Percentiles rank a stretch among this genome's conserved stretches.
Conservation (phyloP, 192 early-diverging fungal genomes). For the Entomortierella lignicola region DNA sequence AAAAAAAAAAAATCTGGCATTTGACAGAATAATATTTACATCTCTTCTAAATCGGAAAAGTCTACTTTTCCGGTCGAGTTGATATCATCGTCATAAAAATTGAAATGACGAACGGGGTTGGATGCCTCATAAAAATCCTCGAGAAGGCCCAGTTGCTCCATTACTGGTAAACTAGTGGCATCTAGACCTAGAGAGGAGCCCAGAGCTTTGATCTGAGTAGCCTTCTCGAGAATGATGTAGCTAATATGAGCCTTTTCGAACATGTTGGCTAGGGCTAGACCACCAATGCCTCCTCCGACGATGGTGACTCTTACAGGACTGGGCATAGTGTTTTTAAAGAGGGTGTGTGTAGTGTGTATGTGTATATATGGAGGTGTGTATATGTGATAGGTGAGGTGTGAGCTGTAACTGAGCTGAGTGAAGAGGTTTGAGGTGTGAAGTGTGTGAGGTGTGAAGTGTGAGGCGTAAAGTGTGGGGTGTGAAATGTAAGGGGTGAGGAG, state of each 20-base stretch:
- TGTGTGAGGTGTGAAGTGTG: not conserved
- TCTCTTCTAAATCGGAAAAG: slow-evolving; percentile 37
- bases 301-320: slow-evolving; percentile 30
- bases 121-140: slow-evolving; percentile 32
- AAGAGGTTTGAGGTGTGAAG: too few relatives aligned
- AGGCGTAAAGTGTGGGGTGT: not conserved
- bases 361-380: not conserved
- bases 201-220: slow-evolving; percentile 21
- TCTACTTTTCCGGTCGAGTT: slow-evolving; percentile 36
- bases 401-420: not conserved
- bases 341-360: not conserved
- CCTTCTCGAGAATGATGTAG: slow-evolving; percentile 46
- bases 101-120: slow-evolving; percentile 44
- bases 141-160: slow-evolving; percentile 49
- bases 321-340: not conserved
- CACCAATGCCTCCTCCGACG: slow-evolving; percentile 23
- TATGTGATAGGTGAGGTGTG: not conserved
- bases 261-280: slow-evolving; percentile 37
- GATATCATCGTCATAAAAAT: slow-evolving; percentile 47
- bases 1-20: not conserved
- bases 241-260: slow-evolving; percentile 51
- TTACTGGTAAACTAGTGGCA: slow-evolving; percentile 28
- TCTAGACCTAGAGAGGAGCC: slow-evolving; percentile 48
- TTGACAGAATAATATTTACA: slow-evolving; percentile 22
- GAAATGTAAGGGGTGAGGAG: not conserved